These are phyloP conservation scores for Yamadazyma membranifaciens DNA, from an alignment of 1,139 yeast species.

Conservation along the genomic window DNA sequence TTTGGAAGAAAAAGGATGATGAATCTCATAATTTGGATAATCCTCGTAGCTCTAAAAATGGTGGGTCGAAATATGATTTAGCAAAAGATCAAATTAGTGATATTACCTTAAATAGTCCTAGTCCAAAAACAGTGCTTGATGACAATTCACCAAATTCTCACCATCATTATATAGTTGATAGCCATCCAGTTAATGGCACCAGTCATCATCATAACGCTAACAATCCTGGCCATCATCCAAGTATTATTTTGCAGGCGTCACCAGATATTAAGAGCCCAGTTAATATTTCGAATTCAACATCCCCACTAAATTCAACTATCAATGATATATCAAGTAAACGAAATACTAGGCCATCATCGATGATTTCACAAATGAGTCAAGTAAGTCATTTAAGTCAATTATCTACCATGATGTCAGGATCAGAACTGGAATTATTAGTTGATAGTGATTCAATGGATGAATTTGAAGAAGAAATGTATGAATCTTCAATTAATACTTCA, in stretches of 20 bases:
- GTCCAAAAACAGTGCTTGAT: conserved; percentile 16
- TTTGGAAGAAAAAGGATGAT: conserved; percentile 33
- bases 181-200: not conserved
- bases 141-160: not conserved
- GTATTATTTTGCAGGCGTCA: conserved; percentile 1
- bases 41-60: too few species aligned
- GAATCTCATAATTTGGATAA: conserved; percentile 1
- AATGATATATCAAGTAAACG: conserved; percentile 6
- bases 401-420: conserved; percentile 49
- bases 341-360: conserved; percentile 60
- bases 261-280: not conserved
- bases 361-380: conserved; percentile 63
- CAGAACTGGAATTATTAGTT: conserved; percentile 42
- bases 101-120: conserved; percentile 15
- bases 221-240: not conserved
- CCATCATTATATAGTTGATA: not conserved
- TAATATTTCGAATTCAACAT: not conserved
- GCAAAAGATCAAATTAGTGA: conserved; percentile 14
- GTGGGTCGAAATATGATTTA: not conserved
- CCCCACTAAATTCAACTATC: conserved; percentile 1
- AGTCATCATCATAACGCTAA: not conserved
- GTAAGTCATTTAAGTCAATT: conserved; percentile 56
- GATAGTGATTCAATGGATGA: conserved; percentile 49
- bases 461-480: conserved; percentile 31
- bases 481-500: conserved; percentile 16